Evolutionary conservation across 2,329 filamentous ascomycete species (phyloP).

Genomic region (Diaporthe australafricana): DNA sequence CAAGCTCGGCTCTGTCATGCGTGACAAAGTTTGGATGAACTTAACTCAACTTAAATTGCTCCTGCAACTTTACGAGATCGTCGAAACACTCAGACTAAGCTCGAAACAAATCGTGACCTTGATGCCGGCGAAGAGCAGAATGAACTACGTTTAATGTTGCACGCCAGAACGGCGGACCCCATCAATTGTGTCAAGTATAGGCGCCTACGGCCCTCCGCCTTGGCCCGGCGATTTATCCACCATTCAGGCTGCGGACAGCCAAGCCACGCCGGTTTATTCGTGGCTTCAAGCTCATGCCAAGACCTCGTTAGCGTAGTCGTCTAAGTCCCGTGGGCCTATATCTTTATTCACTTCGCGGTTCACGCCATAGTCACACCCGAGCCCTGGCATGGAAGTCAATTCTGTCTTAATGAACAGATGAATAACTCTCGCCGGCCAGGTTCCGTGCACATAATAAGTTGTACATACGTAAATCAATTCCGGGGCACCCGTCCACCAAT

Average conservation of each 20-base stretch:
- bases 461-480: background rate
- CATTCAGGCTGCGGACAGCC: background rate
- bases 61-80: too few species aligned
- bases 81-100: background rate
- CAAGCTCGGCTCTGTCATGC: conserved; percentile 10
- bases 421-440: conserved; percentile 10
- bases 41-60: background rate
- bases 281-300: conserved; percentile 24
- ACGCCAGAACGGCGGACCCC: background rate
- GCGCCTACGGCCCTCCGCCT: conserved; percentile 10
- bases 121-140: background rate
- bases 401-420: conserved; percentile 7
- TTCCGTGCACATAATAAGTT: conserved; percentile 10
- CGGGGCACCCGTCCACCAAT: conserved; percentile 19
- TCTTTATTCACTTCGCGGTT: background rate
- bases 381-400: background rate
- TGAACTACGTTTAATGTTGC: background rate
- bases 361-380: background rate
- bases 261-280: conserved; percentile 16
- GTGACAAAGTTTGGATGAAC: conserved; percentile 2
- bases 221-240: conserved; percentile 22
- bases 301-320: background rate
- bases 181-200: conserved; percentile 7
- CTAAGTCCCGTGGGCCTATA: background rate
- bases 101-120: background rate